Evolutionary conservation across 306 rosid species (phyloP).

Genomic region (Prosopis cineraria): DNA sequence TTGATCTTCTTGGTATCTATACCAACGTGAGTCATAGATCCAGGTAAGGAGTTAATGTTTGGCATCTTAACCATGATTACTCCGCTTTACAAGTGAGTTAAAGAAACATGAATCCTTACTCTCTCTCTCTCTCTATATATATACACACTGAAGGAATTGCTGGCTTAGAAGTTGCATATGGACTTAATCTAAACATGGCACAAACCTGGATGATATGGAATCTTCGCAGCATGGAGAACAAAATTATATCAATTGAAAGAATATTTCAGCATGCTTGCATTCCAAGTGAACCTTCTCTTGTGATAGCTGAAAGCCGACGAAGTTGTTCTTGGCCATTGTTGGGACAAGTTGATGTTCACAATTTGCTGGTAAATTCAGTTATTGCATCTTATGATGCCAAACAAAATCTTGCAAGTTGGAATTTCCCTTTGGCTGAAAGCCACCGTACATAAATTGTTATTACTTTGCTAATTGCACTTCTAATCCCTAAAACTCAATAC

Average conservation of each 20-base stretch:
- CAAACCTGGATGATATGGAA: slow-evolving; percentile 54
- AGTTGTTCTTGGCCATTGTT: slow-evolving; percentile 57
- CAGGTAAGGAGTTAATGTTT: slow-evolving; percentile 39
- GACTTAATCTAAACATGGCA: slow-evolving; percentile 59
- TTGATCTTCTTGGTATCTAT: slow-evolving; percentile 61
- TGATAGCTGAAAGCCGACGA: slow-evolving; percentile 50
- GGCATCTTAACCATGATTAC: too few species aligned
- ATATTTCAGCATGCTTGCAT: slow-evolving; percentile 55
- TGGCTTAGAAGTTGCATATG: slow-evolving; percentile 72
- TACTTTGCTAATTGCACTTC: too few species aligned
- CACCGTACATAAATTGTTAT: too few species aligned
- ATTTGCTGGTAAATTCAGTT: slow-evolving; percentile 51
- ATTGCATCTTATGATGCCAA: neutral
- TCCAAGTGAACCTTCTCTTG: slow-evolving; percentile 68
- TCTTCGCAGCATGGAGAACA: slow-evolving; percentile 63
- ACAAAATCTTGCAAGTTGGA: too few species aligned
- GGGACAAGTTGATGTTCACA: slow-evolving; percentile 60
- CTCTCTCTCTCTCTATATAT: too few species aligned
- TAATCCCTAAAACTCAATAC: too few species aligned
- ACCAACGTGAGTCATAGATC: slow-evolving; percentile 59
- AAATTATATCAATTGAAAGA: slow-evolving; percentile 78
- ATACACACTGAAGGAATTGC: slow-evolving; percentile 49
- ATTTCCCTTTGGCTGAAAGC: neutral
- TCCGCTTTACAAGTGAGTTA: neutral
- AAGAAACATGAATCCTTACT: neutral